phyloP scores from a whole-genome alignment of 108 stramenopile genomes.

The Nitzschia sp. region DNA sequence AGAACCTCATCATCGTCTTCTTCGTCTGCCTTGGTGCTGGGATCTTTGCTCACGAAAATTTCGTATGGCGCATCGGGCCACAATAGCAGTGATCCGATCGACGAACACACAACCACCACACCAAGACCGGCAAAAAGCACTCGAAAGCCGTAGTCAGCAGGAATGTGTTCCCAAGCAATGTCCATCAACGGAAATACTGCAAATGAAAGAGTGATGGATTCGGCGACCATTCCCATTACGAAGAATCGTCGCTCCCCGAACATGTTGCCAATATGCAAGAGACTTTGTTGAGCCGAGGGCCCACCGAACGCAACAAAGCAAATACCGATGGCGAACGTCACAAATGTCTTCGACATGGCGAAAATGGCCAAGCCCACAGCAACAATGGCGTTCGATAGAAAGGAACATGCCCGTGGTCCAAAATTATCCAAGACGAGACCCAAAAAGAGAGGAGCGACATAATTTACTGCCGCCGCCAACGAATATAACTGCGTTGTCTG shows the following conservation, averaged over 20 bases:
- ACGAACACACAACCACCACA: slow-evolving; percentile 12
- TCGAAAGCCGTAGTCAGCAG: slow-evolving; percentile 21
- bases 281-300: slow-evolving; percentile 23
- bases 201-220: slow-evolving; percentile 31
- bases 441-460: slow-evolving; percentile 30
- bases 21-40: not conserved
- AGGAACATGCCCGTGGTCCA: slow-evolving; percentile 35
- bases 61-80: slow-evolving; percentile 40
- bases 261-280: slow-evolving; percentile 35
- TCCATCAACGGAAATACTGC: slow-evolving; percentile 32
- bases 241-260: slow-evolving; percentile 24
- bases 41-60: not conserved
- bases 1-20: not conserved
- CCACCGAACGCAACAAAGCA: slow-evolving; percentile 38
- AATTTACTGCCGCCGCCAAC: slow-evolving; percentile 23
- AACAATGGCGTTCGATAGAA: slow-evolving; percentile 30
- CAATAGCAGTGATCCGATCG: slow-evolving; percentile 23
- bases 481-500: slow-evolving; percentile 31
- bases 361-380: slow-evolving; percentile 28
- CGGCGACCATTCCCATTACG: slow-evolving; percentile 35
- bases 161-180: slow-evolving; percentile 23
- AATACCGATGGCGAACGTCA: slow-evolving; percentile 18
- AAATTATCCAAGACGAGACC: slow-evolving; percentile 31
- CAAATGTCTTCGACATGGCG: not conserved
- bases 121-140: slow-evolving; percentile 17